Percentiles rank a stretch among this genome's conserved stretches.
These are phyloP conservation scores for Ulota crispa DNA, from an alignment of 225 moss, liverwort and hornwort species.

Conservation along the genomic window DNA sequence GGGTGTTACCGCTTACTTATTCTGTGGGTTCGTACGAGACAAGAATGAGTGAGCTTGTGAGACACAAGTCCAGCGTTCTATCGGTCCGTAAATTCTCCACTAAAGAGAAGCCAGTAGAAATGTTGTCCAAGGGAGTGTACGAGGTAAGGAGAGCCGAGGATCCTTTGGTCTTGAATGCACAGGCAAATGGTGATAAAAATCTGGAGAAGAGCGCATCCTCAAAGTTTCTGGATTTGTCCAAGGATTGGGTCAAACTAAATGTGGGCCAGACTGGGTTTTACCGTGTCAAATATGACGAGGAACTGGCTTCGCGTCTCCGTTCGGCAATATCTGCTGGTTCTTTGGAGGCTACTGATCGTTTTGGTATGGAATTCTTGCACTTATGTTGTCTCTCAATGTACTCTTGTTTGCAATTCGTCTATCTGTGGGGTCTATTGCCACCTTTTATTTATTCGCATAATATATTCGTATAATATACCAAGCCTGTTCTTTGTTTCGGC, in stretches of 20 bases:
- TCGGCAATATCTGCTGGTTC: slow-evolving; percentile 57
- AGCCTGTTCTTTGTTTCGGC: not conserved
- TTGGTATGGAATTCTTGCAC: slow-evolving; percentile 40
- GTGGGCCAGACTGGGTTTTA: slow-evolving; percentile 80
- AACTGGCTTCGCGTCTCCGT: slow-evolving; percentile 68
- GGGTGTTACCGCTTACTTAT: slow-evolving; percentile 73
- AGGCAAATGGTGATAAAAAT: slow-evolving; percentile 40
- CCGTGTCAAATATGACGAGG: slow-evolving; percentile 69
- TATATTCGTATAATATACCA: not conserved
- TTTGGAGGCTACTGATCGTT: slow-evolving; percentile 73
- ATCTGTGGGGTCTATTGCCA: not conserved
- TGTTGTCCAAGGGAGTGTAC: slow-evolving; percentile 31
- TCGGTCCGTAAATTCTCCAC: slow-evolving; percentile 34
- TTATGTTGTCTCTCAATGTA: not conserved
- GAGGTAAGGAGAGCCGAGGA: slow-evolving; percentile 43
- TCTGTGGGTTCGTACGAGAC: slow-evolving; percentile 62
- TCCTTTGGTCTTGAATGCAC: slow-evolving; percentile 18
- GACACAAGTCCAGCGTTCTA: slow-evolving; percentile 58
- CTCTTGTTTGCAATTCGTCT: not conserved
- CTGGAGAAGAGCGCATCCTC: slow-evolving; percentile 6
- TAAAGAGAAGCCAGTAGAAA: slow-evolving; percentile 23
- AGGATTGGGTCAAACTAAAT: slow-evolving; percentile 72
- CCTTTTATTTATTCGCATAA: not conserved
- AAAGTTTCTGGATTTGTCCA: slow-evolving; percentile 31
- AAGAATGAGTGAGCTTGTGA: slow-evolving; percentile 58